A percentile compares a stretch with the other conserved stretches of the same genome.
These are phyloP conservation scores for Tirmania nivea DNA, from an alignment of 495 filamentous ascomycete species.

Conservation along the genomic window DNA sequence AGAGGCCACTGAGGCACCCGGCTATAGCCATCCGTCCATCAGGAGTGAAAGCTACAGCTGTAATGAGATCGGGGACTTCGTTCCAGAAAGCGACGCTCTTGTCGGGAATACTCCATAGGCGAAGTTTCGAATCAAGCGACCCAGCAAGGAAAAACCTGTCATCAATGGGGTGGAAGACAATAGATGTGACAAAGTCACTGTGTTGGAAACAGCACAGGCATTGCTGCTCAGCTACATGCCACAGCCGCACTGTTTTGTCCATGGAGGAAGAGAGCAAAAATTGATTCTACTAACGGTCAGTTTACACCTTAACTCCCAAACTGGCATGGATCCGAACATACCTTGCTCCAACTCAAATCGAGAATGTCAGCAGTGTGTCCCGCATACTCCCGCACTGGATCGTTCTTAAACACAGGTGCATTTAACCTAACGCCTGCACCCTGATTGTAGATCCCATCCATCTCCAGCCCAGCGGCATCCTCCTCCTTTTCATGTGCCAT, in stretches of 20 bases:
- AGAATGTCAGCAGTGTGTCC: slow-evolving; percentile 76
- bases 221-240: slow-evolving; percentile 70
- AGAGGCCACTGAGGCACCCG: slow-evolving; percentile 65
- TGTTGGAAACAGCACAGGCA: slow-evolving; percentile 93
- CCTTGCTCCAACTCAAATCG: slow-evolving; percentile 92
- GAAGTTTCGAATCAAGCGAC: slow-evolving; percentile 73
- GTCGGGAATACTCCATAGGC: slow-evolving; percentile 94
- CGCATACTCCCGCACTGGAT: slow-evolving; percentile 54
- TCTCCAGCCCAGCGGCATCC: slow-evolving; percentile 29
- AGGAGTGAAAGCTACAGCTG: slow-evolving; percentile 79
- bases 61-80: slow-evolving; percentile 70
- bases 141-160: slow-evolving; percentile 95
- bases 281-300: slow-evolving; percentile 40
- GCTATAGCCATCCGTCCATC: slow-evolving; percentile 82
- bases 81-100: slow-evolving; percentile 79
- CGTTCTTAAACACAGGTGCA: slow-evolving; percentile 73
- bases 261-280: slow-evolving; percentile 92
- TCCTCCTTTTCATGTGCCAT: slow-evolving; percentile 47
- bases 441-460: slow-evolving; percentile 17
- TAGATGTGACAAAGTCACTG: slow-evolving; percentile 83
- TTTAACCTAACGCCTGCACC: slow-evolving; percentile 40
- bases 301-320: not conserved
- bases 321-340: slow-evolving; percentile 17
- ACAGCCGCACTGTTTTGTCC: slow-evolving; percentile 93
- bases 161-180: slow-evolving; percentile 85